Evolutionary conservation across 108 stramenopile species (phyloP).

Genomic region (Nitzschia inconspicua): DNA sequence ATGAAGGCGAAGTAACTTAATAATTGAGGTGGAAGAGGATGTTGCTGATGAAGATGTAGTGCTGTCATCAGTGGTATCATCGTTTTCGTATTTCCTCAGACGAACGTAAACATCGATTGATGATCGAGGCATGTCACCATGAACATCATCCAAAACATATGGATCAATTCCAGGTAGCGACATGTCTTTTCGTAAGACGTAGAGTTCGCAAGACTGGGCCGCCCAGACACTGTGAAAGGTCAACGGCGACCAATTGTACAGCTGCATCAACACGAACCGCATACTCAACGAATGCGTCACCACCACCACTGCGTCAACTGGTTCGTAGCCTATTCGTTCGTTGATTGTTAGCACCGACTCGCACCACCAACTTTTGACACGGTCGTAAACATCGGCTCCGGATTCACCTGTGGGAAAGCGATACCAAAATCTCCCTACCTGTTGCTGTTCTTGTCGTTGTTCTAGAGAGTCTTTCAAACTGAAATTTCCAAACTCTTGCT

Average conservation of each 20-base stretch:
- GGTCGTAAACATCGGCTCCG: conserved; percentile 48
- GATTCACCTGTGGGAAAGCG: conserved; percentile 52
- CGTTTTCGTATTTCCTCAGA: background rate
- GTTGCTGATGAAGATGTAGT: background rate
- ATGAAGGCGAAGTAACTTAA: background rate
- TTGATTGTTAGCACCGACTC: conserved; percentile 48
- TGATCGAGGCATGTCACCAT: conserved; percentile 28
- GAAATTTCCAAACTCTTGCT: conserved; percentile 56
- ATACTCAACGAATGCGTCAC: conserved; percentile 49
- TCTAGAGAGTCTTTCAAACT: conserved; percentile 26
- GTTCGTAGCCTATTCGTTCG: conserved; percentile 24
- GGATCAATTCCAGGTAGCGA: conserved; percentile 30
- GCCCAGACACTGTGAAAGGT: conserved; percentile 49
- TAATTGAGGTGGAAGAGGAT: background rate
- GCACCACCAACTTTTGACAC: conserved; percentile 48
- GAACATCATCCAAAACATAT: conserved; percentile 25
- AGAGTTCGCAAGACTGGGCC: conserved; percentile 35
- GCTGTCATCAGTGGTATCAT: background rate
- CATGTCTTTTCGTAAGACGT: conserved; percentile 31
- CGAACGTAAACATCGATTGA: conserved; percentile 24
- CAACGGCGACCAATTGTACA: conserved; percentile 24
- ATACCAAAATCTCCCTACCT: conserved; percentile 56
- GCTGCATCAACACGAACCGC: conserved; percentile 40
- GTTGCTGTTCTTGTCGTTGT: conserved; percentile 27
- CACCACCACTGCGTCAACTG: conserved; percentile 34